Evolutionary conservation across 805 yeast species (phyloP).

Genomic region (Lachancea lanzarotensis): DNA sequence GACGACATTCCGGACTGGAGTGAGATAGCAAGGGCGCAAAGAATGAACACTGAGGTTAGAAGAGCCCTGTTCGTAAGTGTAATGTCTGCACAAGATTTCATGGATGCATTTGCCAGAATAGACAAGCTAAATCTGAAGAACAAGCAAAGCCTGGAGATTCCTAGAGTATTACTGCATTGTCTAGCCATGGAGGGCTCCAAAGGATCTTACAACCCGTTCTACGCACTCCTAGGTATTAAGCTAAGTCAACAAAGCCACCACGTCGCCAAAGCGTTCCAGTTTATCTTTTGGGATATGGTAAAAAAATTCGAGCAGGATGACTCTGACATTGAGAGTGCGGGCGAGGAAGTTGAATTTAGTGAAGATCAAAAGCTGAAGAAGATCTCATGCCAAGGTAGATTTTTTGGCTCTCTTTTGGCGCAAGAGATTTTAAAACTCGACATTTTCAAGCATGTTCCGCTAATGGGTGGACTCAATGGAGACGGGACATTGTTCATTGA

Average conservation of each 20-base stretch:
- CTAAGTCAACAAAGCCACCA: slow-evolving; percentile 63
- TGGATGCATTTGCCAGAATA: slow-evolving; percentile 77
- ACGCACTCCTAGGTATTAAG: slow-evolving; percentile 70
- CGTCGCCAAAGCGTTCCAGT: slow-evolving; percentile 78
- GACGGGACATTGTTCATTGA: slow-evolving; percentile 69
- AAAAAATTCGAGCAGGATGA: slow-evolving; percentile 58
- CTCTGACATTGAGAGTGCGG: slow-evolving; percentile 28
- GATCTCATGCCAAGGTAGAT: slow-evolving; percentile 66
- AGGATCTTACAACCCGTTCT: slow-evolving; percentile 80
- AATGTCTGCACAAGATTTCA: slow-evolving; percentile 90
- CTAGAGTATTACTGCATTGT: slow-evolving; percentile 80
- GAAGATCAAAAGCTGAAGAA: slow-evolving; percentile 54
- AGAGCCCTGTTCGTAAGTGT: slow-evolving; percentile 89
- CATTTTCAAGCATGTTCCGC: slow-evolving; percentile 63
- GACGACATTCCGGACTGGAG: slow-evolving; percentile 81
- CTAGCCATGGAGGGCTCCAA: slow-evolving; percentile 55
- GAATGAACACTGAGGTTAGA: slow-evolving; percentile 95
- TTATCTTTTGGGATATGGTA: slow-evolving; percentile 80
- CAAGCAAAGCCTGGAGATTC: slow-evolving; percentile 80
- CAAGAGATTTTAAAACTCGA: slow-evolving; percentile 72
- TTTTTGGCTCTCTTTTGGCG: slow-evolving; percentile 70
- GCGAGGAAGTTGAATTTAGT: slow-evolving; percentile 34
- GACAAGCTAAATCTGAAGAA: slow-evolving; percentile 74
- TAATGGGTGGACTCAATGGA: slow-evolving; percentile 53
- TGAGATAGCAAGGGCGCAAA: slow-evolving; percentile 73